A percentile compares a stretch with the other conserved stretches of the same genome.
These are phyloP conservation scores for Fusarium sororula DNA, from an alignment of 2,329 filamentous ascomycete genomes.

Conservation along the genomic window DNA sequence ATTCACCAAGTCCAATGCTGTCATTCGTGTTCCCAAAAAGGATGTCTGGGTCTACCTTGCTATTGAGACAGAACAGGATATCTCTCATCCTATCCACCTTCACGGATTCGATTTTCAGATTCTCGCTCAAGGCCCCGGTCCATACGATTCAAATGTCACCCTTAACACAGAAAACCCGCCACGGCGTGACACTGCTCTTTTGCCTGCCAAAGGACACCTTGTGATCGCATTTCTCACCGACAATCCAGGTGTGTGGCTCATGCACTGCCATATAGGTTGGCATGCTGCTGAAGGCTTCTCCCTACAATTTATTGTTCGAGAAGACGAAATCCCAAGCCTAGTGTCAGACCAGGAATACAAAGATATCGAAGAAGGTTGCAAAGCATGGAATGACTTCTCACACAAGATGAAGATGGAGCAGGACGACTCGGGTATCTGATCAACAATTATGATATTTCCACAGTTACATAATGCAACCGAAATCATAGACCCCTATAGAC, in stretches of 20 bases:
- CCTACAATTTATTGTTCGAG: slow-evolving; percentile 36
- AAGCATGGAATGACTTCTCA: slow-evolving; percentile 24
- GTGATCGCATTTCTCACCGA: slow-evolving; percentile 59
- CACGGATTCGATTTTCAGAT: slow-evolving; percentile 50
- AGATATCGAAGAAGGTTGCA: slow-evolving; percentile 23
- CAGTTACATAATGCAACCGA: not conserved
- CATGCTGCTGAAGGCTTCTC: slow-evolving; percentile 39
- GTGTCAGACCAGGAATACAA: slow-evolving; percentile 23
- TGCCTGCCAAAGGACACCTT: slow-evolving; percentile 55
- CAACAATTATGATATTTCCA: not conserved
- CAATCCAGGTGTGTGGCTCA: slow-evolving; percentile 61
- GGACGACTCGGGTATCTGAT: slow-evolving; percentile 34
- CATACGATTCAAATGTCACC: slow-evolving; percentile 32
- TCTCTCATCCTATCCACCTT: slow-evolving; percentile 50
- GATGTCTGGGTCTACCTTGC: slow-evolving; percentile 46
- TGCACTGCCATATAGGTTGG: slow-evolving; percentile 59
- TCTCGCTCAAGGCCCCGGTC: slow-evolving; percentile 40
- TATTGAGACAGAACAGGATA: slow-evolving; percentile 37
- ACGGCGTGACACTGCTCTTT: slow-evolving; percentile 61
- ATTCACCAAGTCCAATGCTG: slow-evolving; percentile 40
- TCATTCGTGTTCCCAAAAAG: slow-evolving; percentile 43
- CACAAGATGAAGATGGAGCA: slow-evolving; percentile 23
- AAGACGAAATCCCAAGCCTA: slow-evolving; percentile 30
- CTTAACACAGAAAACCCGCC: slow-evolving; percentile 54
- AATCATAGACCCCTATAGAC: slow-evolving; percentile 7